phyloP scores from a whole-genome alignment of 1,284 basidiomycete species.

The Lentinula novae-zelandiae region DNA sequence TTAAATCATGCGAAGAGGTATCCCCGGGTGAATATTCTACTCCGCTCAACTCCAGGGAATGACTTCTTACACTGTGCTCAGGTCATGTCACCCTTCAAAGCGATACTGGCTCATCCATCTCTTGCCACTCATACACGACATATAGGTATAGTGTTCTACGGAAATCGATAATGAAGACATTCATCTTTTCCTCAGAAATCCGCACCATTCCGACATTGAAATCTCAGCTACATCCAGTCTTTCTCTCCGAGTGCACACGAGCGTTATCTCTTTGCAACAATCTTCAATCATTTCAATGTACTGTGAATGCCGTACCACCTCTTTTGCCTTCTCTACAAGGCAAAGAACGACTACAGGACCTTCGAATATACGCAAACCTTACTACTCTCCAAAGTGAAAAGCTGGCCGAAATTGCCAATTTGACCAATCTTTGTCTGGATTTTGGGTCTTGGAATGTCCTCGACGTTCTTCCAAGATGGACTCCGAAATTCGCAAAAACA shows the following conservation, averaged over 20 bases:
- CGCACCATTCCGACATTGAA: conserved; percentile 39
- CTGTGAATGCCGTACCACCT: conserved; percentile 38
- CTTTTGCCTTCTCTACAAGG: conserved; percentile 44
- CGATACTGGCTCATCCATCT: conserved; percentile 45
- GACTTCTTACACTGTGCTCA: conserved; percentile 16
- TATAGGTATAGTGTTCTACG: conserved; percentile 41
- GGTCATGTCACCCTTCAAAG: conserved; percentile 56
- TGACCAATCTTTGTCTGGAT: conserved; percentile 51
- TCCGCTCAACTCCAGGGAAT: neutral
- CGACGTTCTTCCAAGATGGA: conserved; percentile 56
- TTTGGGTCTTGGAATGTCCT: conserved; percentile 57
- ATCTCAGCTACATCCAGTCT: conserved; percentile 36
- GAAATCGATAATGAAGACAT: neutral
- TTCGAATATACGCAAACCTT: conserved; percentile 48
- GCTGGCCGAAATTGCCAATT: conserved; percentile 34
- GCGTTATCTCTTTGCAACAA: conserved; percentile 48
- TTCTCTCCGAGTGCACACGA: conserved; percentile 47
- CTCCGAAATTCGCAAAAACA: conserved; percentile 32
- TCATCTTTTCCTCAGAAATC: conserved; percentile 39
- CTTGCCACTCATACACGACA: conserved; percentile 55
- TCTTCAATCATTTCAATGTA: conserved; percentile 53
- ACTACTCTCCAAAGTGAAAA: conserved; percentile 43
- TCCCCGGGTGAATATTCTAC: conserved; percentile 33
- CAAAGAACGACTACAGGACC: conserved; percentile 39
- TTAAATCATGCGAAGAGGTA: conserved; percentile 53